Evolutionary conservation across 2,329 filamentous ascomycete genomes (phyloP).

Genomic region (Cladosporium sp.): DNA sequence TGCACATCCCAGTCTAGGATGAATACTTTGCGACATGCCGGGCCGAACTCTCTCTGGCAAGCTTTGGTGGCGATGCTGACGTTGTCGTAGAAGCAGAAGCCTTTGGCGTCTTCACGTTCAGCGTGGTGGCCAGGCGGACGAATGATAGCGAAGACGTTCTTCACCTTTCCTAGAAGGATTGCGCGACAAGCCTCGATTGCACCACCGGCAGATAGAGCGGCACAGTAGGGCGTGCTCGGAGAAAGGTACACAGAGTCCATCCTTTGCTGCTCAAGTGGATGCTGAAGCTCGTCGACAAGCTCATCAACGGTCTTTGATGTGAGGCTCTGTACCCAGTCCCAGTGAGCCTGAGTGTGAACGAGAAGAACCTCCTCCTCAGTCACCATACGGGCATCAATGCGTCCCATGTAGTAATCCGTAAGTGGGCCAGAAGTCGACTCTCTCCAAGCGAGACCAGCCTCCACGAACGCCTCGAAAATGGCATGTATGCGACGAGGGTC

Average conservation of each 20-base stretch:
- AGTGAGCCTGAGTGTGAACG: slow-evolving; percentile 74
- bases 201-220: slow-evolving; percentile 79
- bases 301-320: slow-evolving; percentile 33
- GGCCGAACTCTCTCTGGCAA: slow-evolving; percentile 75
- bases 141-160: slow-evolving; percentile 94
- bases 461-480: slow-evolving; percentile 85
- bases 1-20: slow-evolving; percentile 87
- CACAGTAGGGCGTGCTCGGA: slow-evolving; percentile 52
- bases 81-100: slow-evolving; percentile 98
- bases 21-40: slow-evolving; percentile 78
- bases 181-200: slow-evolving; percentile 94
- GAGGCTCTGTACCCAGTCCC: slow-evolving; percentile 66
- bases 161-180: slow-evolving; percentile 76
- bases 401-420: slow-evolving; percentile 52
- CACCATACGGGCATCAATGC: slow-evolving; percentile 74
- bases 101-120: slow-evolving; percentile 78
- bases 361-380: slow-evolving; percentile 73
- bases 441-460: slow-evolving; percentile 60
- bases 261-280: slow-evolving; percentile 55
- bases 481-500: slow-evolving; percentile 87
- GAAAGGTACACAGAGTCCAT: slow-evolving; percentile 43
- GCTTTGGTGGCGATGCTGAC: slow-evolving; percentile 87
- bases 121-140: slow-evolving; percentile 94
- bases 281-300: slow-evolving; percentile 47
- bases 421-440: slow-evolving; percentile 39